phyloP scores from a whole-genome alignment of 176 grass and related monocot genomes.

The Otatea glauca region DNA sequence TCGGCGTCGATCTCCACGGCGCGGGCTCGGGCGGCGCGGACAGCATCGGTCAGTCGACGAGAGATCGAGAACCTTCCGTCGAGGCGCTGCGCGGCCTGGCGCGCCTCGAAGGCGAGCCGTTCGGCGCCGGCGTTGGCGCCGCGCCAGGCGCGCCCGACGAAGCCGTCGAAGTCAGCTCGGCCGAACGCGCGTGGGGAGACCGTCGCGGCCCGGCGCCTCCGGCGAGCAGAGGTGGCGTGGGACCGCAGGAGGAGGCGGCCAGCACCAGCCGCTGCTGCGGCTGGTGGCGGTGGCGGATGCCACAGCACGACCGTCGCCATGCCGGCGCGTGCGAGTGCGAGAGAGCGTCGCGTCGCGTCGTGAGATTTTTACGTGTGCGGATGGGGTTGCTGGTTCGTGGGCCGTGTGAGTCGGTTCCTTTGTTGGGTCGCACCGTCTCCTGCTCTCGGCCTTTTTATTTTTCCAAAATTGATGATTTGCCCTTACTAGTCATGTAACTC shows the following conservation, averaged over 20 bases:
- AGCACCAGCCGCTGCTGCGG: neutral
- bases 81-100: conserved; percentile 64
- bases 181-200: conserved; percentile 68
- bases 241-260: conserved; percentile 18
- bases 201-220: conserved; percentile 12
- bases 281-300: conserved; percentile 33
- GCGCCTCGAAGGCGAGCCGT: conserved; percentile 72
- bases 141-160: conserved; percentile 75
- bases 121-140: conserved; percentile 85
- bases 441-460: no score
- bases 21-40: conserved; percentile 57
- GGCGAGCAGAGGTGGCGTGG: neutral
- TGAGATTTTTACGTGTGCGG: conserved; percentile 45
- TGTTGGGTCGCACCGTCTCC: neutral
- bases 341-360: neutral
- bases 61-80: conserved; percentile 63
- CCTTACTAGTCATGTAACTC: no score
- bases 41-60: conserved; percentile 59
- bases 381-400: conserved; percentile 35
- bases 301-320: conserved; percentile 51
- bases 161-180: conserved; percentile 63
- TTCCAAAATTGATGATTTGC: no score
- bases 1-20: conserved; percentile 76
- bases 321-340: conserved; percentile 33
- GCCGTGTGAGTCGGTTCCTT: neutral